Base-by-base conservation (phyloP, 768 basidiomycete species). In the Amanita polypyramis region DNA sequence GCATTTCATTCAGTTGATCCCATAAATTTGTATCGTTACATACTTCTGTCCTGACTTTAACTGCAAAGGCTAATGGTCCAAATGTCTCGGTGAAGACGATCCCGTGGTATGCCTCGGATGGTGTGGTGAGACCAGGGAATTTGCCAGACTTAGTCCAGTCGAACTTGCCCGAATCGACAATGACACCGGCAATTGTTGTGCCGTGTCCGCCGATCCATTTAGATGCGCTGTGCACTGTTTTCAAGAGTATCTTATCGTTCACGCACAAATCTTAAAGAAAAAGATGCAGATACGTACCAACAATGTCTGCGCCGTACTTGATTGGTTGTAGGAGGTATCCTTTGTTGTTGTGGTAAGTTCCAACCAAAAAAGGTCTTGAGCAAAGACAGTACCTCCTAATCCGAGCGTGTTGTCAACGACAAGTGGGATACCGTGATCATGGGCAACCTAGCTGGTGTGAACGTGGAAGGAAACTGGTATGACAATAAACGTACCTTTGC, bases 171-270 rank as follows among this genome's bases (percentile, higher is more conserved):
- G 75, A 73, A 60, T 88, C 85, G 40, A 90, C 62, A 50, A 91
- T 66, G 23, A 87, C 76, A 35, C 87, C 88, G 3, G 72, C 85
- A 40, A 91, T 85, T 19, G 82, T 84, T 0, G 80, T 88, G 25
- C 88, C 86, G 51, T 87, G 85, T 0, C 83, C 82, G 10, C 82
- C 80, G 29, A 89, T 87, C 88, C 87, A 91, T 57, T 91, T 89
- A 1, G 87, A 88, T 0, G 83, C 83, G 43, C 80, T 83, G 60
- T 88, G 80, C 14, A 87, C 80, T 71, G 39, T 56, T 47, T 3
- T 49, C 8, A 33, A 20, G 19, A 19, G 5, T 5, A 21, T 8
- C 12, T 25, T 15, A 50, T 15, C 17, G 4, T 38, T 40, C 25
- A 5, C 37, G 12, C 2, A 7, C 7, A 8, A 3, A 10, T 17